phyloP scores from a whole-genome alignment of 345 rosid species.

The Populus simonii region DNA sequence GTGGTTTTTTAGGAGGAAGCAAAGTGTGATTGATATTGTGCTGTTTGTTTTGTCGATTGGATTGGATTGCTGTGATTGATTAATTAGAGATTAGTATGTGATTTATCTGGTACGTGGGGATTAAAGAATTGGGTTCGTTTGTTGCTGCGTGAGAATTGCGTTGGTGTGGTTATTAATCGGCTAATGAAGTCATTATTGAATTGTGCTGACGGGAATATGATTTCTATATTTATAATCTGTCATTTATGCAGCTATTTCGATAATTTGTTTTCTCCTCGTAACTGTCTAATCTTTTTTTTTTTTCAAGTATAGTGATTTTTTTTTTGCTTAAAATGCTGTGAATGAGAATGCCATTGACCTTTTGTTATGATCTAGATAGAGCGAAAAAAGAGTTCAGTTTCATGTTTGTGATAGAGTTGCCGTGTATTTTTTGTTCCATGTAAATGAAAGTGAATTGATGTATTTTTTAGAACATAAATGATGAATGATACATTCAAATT shows the following conservation, averaged over 20 bases:
- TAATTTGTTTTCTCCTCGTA: not conserved
- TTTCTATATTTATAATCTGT: not conserved
- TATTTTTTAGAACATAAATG: not conserved
- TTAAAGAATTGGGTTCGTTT: not conserved
- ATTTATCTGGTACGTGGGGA: not conserved
- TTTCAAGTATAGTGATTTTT: no score
- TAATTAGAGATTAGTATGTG: not conserved
- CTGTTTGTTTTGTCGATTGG: not conserved
- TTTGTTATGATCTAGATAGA: no score
- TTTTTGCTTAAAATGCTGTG: no score
- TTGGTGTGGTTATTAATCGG: not conserved
- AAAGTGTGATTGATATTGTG: not conserved
- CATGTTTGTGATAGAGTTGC: no score
- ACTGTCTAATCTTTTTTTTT: not conserved
- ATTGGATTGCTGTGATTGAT: not conserved
- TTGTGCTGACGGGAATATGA: not conserved
- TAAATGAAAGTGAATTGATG: not conserved
- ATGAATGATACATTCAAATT: not conserved
- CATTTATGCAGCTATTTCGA: not conserved
- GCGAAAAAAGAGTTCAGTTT: no score
- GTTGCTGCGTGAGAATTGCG: not conserved
- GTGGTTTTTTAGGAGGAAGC: not conserved
- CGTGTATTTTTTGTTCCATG: no score
- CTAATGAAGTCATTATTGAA: not conserved
- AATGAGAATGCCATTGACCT: no score